Base-by-base conservation (phyloP, 163 green algal genomes). In the Volvox carteri region DNA sequence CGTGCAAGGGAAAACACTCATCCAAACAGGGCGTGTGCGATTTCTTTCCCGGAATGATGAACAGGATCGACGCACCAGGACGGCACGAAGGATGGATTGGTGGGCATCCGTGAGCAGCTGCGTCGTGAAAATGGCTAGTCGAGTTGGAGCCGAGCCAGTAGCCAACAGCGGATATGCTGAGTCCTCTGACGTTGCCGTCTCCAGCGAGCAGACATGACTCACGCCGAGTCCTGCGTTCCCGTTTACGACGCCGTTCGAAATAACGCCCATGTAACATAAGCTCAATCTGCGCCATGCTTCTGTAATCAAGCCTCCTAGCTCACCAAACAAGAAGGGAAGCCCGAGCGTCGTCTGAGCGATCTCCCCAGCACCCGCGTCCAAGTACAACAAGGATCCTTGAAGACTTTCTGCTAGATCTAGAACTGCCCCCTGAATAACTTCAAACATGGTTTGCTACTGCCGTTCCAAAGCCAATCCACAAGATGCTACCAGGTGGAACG, bases 351-450 rank as follows among this genome's bases (percentile, higher is more conserved):
- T 81, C n/a, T 92, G 84, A 4, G 72, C 89, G 41, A 93, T 80
- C 78, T 95, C 91, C 19, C 89, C 89, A 42, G 92, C 91, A 9
- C 92, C 92, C 33, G 89, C 91, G 56, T 95, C 92, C 44, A 94
- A 41, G 60, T 94, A 94, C 9, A 95, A 72, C 28, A 95, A 54
- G 0, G 91, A 88, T 19, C 79, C 89, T 23, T 84, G 35, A 23
- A 95, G 85, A 21, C 88, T 80, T 1, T 76, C 42, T 1, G 89
- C 92, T 28, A 92, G 12, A 1, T 94, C 90, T 12, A 95, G 65
- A 1, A 89, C 90, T 7, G 90, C 89, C 46, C 67, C 42, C 41
- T 88, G 86, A 9, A 56, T 79, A 8, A 78, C 48, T 19, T 94
- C 92, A 19, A 92, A 75, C 37, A 94, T 46, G 50, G 21, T 91